A percentile compares a stretch with the other conserved stretches of the same genome.
phyloP scores from a whole-genome alignment of 1,284 basidiomycete genomes.

The Naganishia cerealis region DNA sequence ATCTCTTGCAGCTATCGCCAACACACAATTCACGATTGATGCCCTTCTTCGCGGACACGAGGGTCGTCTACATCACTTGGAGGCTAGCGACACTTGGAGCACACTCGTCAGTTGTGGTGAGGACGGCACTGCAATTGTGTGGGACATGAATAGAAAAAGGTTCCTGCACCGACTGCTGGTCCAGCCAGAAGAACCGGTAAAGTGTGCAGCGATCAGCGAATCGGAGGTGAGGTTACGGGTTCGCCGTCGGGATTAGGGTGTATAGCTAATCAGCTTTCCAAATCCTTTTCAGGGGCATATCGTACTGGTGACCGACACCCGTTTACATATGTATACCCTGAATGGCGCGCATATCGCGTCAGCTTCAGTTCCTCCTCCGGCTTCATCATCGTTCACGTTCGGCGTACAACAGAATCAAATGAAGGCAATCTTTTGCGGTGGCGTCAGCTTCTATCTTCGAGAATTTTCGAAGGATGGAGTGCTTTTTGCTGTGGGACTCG shows the following conservation, averaged over 20 bases:
- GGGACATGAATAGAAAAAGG: slow-evolving; percentile 82
- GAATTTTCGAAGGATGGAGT: slow-evolving; percentile 49
- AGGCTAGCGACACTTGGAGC: slow-evolving; percentile 78
- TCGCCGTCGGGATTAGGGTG: neutral
- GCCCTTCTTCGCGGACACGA: slow-evolving; percentile 77
- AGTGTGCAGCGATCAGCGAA: slow-evolving; percentile 76
- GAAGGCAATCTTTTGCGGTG: slow-evolving; percentile 43
- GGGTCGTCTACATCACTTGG: slow-evolving; percentile 66
- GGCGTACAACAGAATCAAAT: neutral
- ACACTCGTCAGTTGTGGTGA: slow-evolving; percentile 78
- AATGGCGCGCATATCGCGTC: slow-evolving; percentile 53
- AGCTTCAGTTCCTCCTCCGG: slow-evolving; percentile 12
- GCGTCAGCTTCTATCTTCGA: slow-evolving; percentile 48
- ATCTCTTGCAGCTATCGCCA: slow-evolving; percentile 31
- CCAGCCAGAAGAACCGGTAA: slow-evolving; percentile 60
- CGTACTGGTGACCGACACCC: slow-evolving; percentile 43
- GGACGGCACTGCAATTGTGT: slow-evolving; percentile 80
- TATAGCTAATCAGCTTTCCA: neutral
- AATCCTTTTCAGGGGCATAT: slow-evolving; percentile 46
- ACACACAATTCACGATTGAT: slow-evolving; percentile 53
- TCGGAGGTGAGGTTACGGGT: slow-evolving; percentile 65
- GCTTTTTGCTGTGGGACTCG: slow-evolving; percentile 49
- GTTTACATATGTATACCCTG: slow-evolving; percentile 51
- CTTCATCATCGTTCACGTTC: slow-evolving; percentile 13
- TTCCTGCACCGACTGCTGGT: slow-evolving; percentile 77